These are phyloP conservation scores for Thalassiosira allenii DNA, from an alignment of 352 stramenopile genomes.

Conservation along the genomic window DNA sequence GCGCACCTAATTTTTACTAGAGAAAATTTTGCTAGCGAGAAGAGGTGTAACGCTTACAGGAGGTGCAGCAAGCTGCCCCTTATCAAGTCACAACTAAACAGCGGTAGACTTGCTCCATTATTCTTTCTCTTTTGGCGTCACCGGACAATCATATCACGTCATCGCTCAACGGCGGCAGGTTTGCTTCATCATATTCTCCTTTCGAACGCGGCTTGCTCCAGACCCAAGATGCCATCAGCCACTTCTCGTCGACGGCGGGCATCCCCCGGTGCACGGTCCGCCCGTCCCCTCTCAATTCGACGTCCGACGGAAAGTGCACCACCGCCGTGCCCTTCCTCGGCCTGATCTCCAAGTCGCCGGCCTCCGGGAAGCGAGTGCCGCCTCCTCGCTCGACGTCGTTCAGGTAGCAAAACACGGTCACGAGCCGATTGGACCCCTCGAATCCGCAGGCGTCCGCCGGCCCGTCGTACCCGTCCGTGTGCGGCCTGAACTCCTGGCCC, in stretches of 20 bases:
- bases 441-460: slow-evolving; percentile 58
- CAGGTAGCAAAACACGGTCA: slow-evolving; percentile 61
- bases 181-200: slow-evolving; percentile 26
- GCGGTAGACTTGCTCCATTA: no score
- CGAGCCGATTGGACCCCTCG: slow-evolving; percentile 46
- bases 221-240: slow-evolving; percentile 53
- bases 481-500: slow-evolving; percentile 58
- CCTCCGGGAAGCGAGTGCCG: slow-evolving; percentile 35
- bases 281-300: slow-evolving; percentile 45
- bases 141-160: slow-evolving; percentile 54
- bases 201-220: slow-evolving; percentile 28
- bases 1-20: no score
- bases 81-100: no score
- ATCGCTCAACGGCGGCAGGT: slow-evolving; percentile 21
- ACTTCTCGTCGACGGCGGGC: slow-evolving; percentile 59
- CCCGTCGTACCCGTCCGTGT: slow-evolving; percentile 63
- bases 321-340: slow-evolving; percentile 46
- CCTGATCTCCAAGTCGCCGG: slow-evolving; percentile 34
- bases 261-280: slow-evolving; percentile 50
- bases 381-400: slow-evolving; percentile 57
- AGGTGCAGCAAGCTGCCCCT: no score
- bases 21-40: no score
- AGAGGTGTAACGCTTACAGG: no score
- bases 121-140: no score
- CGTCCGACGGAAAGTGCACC: slow-evolving; percentile 54